Percentiles rank a stretch among this genome's conserved stretches.
Conservation (phyloP, 495 filamentous ascomycete genomes). For the Tetracladium setigerum region DNA sequence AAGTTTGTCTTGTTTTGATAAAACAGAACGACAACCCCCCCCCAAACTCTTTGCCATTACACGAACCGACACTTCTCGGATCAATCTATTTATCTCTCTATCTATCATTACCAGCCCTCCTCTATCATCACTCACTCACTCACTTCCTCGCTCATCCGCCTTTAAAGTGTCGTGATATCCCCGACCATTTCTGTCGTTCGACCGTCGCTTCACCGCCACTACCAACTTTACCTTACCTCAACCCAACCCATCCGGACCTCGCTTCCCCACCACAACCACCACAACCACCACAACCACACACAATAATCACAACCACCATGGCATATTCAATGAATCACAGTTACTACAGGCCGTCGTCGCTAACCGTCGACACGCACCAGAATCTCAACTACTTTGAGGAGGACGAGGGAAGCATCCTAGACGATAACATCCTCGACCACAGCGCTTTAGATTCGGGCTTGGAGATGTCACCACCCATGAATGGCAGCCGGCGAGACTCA, state of each 20-base stretch:
- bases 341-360: slow-evolving; percentile 54
- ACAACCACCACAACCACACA: slow-evolving; percentile 9
- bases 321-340: slow-evolving; percentile 46
- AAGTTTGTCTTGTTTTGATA: slow-evolving; percentile 3
- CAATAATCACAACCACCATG: slow-evolving; percentile 28
- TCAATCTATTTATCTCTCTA: not conserved
- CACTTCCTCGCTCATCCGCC: not conserved
- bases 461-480: slow-evolving; percentile 60
- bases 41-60: slow-evolving; percentile 7
- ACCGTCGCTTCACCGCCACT: slow-evolving; percentile 20
- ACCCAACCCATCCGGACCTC: slow-evolving; percentile 13
- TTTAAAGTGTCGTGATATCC: slow-evolving; percentile 7
- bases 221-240: slow-evolving; percentile 11
- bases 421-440: slow-evolving; percentile 76
- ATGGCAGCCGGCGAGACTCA: slow-evolving; percentile 59
- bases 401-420: slow-evolving; percentile 73
- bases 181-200: slow-evolving; percentile 5
- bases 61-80: not conserved
- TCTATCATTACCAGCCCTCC: not conserved
- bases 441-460: slow-evolving; percentile 52
- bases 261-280: slow-evolving; percentile 10
- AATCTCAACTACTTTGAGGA: slow-evolving; percentile 60
- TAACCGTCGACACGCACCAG: slow-evolving; percentile 53
- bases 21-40: no score
- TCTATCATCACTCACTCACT: not conserved